Evolutionary conservation across 768 basidiomycete genomes (phyloP).

Genomic region (Xerocomellus intermedius): DNA sequence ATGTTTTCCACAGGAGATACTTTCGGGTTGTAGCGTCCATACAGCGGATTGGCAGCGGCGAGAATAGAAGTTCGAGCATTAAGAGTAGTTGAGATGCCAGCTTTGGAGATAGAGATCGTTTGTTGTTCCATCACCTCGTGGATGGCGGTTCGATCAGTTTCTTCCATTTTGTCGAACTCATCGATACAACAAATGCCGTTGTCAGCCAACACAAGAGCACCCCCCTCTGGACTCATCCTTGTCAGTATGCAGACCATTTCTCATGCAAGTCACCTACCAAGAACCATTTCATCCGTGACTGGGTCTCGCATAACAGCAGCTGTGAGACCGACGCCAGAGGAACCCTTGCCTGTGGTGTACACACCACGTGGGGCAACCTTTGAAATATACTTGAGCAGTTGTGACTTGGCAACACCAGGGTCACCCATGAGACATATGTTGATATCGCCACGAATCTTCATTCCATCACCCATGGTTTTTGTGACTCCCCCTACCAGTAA

Average conservation of each 20-base stretch:
- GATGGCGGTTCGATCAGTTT: conserved; percentile 94
- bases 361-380: conserved; percentile 97
- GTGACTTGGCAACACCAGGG: conserved; percentile 98
- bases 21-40: conserved; percentile 97
- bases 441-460: conserved; percentile 98
- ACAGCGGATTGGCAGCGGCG: conserved; percentile 96
- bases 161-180: conserved; percentile 99
- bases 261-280: conserved; percentile 61
- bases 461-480: conserved; percentile 92
- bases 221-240: conserved; percentile 70
- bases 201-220: conserved; percentile 97
- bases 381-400: conserved; percentile 95
- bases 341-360: conserved; percentile 98
- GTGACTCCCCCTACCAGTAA: conserved; percentile 95
- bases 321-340: conserved; percentile 97
- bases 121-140: conserved; percentile 99
- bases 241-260: conserved; percentile 8
- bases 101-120: conserved; percentile 99
- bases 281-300: conserved; percentile 98
- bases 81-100: conserved; percentile 96
- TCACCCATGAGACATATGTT: conserved; percentile 99
- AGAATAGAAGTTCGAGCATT: conserved; percentile 97
- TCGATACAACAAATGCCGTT: conserved; percentile 99
- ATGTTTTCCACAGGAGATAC: conserved; percentile 98
- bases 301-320: conserved; percentile 99